Base-by-base conservation (phyloP, 345 rosid species). In the Cardiospermum halicacabum region DNA sequence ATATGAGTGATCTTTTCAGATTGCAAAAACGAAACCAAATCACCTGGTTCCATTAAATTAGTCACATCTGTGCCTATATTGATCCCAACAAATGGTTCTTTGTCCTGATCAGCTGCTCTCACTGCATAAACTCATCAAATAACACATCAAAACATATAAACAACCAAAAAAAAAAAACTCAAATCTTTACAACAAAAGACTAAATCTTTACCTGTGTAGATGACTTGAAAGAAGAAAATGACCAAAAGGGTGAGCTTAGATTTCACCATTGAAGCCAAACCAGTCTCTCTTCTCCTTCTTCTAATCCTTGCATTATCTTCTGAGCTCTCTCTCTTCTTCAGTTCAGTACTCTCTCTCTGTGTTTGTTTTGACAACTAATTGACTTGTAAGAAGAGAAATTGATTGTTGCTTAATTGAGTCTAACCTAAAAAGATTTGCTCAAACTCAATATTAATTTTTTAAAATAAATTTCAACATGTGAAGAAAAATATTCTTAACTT, bases 1-100 rank as follows among this genome's bases (percentile, higher is more conserved):
- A 94, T 62, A 34, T 94, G 97, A 25, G 83, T 81, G 42, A 94
- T 76, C 77, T 89, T 89, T 71, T 89, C 91, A 6, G 66, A 69
- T 68, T 81, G 95, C 25, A 94, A 78, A 73, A 91, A 83, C 5
- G 88, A 81, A 64, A 87, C 88, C 27, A 94, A 62, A 3, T 73
- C 81, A 5, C 74, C 26, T 6, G 95, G 75, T 0, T 92, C 47
- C 31, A 84, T 72, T 5, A 89, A 24, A 70, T 78, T 66, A 19
- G 97, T 66, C 34, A 84, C 87, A 60, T 94, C 97, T 0, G 91
- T 85, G 63, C 99, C 97, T 5, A 94, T 75, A 72, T 91, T 89
- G 64, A 89, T 79, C 1, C 99, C 99, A 58, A 89, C 85, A 42
- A 78, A 87, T 0, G 97, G 93, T 34, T 91, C 94, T 11, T 43